phyloP scores from a whole-genome alignment of 208 protist species.

The Leishmania lainsoni region DNA sequence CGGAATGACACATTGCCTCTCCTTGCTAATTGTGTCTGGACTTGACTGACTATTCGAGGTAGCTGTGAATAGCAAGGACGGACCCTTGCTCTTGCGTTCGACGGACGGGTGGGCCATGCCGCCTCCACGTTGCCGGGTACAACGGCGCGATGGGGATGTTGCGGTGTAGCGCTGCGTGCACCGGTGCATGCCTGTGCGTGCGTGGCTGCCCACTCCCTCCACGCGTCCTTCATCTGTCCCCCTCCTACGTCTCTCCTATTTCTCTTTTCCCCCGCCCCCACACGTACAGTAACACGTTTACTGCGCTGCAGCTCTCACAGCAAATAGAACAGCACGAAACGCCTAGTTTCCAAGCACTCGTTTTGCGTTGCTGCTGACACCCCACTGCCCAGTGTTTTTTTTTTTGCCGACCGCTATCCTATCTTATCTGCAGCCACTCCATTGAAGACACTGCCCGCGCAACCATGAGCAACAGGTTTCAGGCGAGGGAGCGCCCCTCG shows the following conservation, averaged over 20 bases:
- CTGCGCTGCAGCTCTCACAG: background rate
- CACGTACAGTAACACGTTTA: background rate
- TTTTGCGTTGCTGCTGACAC: background rate
- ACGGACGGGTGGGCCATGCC: background rate
- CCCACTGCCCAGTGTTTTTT: background rate
- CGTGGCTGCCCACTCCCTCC: background rate
- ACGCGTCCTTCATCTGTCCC: background rate
- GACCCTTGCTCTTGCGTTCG: background rate
- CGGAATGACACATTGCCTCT: too few relatives aligned
- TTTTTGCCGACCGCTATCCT: background rate
- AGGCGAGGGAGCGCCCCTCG: background rate
- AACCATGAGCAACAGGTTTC: background rate
- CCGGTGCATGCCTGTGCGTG: background rate
- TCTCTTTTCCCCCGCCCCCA: background rate
- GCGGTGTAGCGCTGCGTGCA: background rate
- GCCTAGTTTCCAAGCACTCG: background rate
- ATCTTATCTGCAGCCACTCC: background rate
- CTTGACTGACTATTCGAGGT: background rate
- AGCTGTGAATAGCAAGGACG: background rate
- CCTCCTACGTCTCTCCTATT: background rate
- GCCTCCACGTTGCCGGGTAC: background rate
- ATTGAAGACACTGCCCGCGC: background rate
- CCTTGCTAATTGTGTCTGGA: background rate
- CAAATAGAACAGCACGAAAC: background rate
- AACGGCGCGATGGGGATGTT: background rate